These are phyloP conservation scores for Fusarium austroafricanum DNA, from an alignment of 2,329 filamentous ascomycete genomes.

Conservation along the genomic window DNA sequence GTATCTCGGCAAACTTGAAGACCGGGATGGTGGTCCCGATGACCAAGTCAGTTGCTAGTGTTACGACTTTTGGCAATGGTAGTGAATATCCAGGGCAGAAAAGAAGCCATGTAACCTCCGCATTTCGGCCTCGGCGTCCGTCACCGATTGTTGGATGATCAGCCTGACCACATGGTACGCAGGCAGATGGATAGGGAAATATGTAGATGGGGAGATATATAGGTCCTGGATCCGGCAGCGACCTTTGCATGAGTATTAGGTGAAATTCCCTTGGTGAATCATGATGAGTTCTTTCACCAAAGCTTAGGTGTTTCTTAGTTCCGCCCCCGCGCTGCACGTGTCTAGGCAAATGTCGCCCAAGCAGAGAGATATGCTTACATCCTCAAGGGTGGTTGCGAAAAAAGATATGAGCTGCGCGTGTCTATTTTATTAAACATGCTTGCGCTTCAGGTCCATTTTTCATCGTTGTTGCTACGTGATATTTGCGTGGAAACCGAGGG, in stretches of 20 bases:
- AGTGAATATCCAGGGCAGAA: neutral
- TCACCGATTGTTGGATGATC: neutral
- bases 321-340: too few relatives aligned
- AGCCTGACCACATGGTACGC: too few relatives aligned
- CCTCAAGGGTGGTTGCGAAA: neutral
- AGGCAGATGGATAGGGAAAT: too few relatives aligned
- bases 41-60: neutral
- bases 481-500: neutral
- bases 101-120: slow-evolving; percentile 7
- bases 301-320: too few relatives aligned
- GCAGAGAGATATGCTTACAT: neutral
- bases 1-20: neutral
- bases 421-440: accelerated
- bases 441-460: accelerated
- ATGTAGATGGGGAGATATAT: too few relatives aligned
- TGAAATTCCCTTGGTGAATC: too few relatives aligned
- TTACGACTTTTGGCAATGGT: neutral
- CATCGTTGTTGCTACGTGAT: too few relatives aligned
- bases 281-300: too few relatives aligned
- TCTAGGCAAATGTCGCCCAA: neutral
- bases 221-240: too few relatives aligned
- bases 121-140: slow-evolving; percentile 10
- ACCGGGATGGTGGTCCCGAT: neutral
- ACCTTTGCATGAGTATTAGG: too few relatives aligned
- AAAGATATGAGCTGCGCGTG: too few relatives aligned